A percentile compares a stretch with the other conserved stretches of the same genome.
These are phyloP conservation scores for Mycosphaerella arachidis DNA, from an alignment of 2,329 filamentous ascomycete species.

Conservation along the genomic window DNA sequence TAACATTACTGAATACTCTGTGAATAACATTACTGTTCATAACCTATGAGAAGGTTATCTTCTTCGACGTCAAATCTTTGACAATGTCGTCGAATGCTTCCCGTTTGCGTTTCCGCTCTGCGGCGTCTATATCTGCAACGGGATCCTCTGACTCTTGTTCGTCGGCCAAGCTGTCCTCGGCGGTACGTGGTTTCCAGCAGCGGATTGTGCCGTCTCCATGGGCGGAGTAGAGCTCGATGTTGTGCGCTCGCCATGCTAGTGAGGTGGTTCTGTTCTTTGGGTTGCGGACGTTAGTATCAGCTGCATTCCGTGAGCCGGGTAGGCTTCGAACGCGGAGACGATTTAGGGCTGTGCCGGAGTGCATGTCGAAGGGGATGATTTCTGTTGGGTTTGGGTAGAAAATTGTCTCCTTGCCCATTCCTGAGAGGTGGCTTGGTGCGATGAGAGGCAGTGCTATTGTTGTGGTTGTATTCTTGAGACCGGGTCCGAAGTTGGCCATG, in stretches of 20 bases:
- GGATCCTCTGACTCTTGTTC: slow-evolving; percentile 39
- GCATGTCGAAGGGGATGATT: slow-evolving; percentile 73
- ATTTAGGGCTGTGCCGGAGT: slow-evolving; percentile 68
- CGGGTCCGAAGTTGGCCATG: slow-evolving; percentile 79
- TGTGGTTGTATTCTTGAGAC: slow-evolving; percentile 62
- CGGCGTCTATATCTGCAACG: slow-evolving; percentile 35
- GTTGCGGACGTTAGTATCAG: slow-evolving; percentile 23
- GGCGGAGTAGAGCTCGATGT: slow-evolving; percentile 72
- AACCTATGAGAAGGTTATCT: slow-evolving; percentile 52
- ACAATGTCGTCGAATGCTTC: slow-evolving; percentile 78
- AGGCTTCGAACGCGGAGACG: slow-evolving; percentile 60
- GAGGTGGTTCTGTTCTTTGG: slow-evolving; percentile 60
- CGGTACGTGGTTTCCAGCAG: slow-evolving; percentile 64
- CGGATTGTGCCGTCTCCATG: slow-evolving; percentile 81
- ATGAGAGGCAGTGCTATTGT: slow-evolving; percentile 41
- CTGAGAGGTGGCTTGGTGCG: slow-evolving; percentile 58
- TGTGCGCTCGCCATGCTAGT: slow-evolving; percentile 69
- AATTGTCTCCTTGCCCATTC: slow-evolving; percentile 59
- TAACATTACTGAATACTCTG: neutral
- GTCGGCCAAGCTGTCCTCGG: slow-evolving; percentile 43
- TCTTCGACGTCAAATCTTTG: slow-evolving; percentile 66
- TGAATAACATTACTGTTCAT: neutral
- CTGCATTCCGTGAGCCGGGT: slow-evolving; percentile 8
- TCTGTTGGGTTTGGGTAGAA: slow-evolving; percentile 74
- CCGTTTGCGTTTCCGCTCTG: slow-evolving; percentile 63